These are phyloP conservation scores for Babesia sp. DNA, from an alignment of 169 alveolate species.

Conservation along the genomic window DNA sequence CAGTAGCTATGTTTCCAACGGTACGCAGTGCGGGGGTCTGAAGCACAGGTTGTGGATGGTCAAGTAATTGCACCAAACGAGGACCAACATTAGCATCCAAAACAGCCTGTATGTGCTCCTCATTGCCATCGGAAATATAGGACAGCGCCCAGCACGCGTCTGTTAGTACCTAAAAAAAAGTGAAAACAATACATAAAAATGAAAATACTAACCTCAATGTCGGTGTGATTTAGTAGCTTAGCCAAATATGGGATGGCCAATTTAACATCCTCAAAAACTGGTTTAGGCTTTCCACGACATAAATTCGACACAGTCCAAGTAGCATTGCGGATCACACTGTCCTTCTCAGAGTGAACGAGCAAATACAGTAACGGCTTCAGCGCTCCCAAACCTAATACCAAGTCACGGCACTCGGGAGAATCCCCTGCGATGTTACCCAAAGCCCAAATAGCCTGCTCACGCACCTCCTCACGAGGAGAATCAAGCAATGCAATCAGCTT, in stretches of 20 bases:
- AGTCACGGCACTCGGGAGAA: constrained; percentile 90
- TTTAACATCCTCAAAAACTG: constrained; percentile 81
- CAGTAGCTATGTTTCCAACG: constrained; percentile 96
- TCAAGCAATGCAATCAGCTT: constrained; percentile 81
- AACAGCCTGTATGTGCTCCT: constrained; percentile 86
- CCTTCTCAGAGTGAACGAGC: constrained; percentile 82
- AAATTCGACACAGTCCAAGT: constrained; percentile 95
- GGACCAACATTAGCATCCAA: constrained; percentile 89
- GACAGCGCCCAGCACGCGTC: constrained; percentile 95
- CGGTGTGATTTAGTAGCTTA: constrained; percentile 83
- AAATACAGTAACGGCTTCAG: constrained; percentile 82
- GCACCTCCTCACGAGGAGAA: constrained; percentile 90
- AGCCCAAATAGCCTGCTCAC: constrained; percentile 98
- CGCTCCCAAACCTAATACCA: constrained; percentile 86
- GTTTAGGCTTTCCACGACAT: constrained; percentile 94
- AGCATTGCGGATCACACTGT: constrained; percentile 90
- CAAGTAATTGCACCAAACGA: constrained; percentile 88
- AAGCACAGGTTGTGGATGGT: constrained; percentile 84
- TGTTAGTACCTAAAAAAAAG: constrained; percentile 73
- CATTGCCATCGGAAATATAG: constrained; percentile 91
- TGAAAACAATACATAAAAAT: background rate
- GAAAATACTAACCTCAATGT: constrained; percentile 75
- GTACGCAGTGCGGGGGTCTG: constrained; percentile 95
- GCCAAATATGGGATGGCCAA: constrained; percentile 88
- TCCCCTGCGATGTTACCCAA: constrained; percentile 98